Evolutionary conservation across 2,329 filamentous ascomycete species (phyloP), one percentile per base, ranked within the genome.

Genomic region (Camillea tinctor): DNA sequence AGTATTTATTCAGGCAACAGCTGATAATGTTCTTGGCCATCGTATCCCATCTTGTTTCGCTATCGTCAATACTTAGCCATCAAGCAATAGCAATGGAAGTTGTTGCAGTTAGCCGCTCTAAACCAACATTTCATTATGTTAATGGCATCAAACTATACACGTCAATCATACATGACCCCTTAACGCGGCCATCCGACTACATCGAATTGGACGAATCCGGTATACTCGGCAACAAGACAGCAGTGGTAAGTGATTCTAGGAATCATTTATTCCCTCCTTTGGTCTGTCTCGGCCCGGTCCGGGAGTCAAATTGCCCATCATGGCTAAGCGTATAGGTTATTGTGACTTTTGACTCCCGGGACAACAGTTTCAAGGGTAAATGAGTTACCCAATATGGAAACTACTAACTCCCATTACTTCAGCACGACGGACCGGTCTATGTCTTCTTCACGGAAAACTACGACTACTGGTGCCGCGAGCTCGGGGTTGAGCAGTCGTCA

Each of bases 391-490:
- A n/a, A n/a, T n/a, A n/a, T n/a, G n/a, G n/a, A 30, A 30, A 6
- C 6, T 13, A 30, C 26, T 30, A 6, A 13, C 6, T 30, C 26
- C 26, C 13, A 30, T 30, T n/a, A n/a, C 26, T 13, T 30, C 26
- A 30, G n/a, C 66, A 69, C 52, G 66, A 69, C 36, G 67, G 68
- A 2, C 66, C 65, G 1, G 65, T 70, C 15, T 69, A 68, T 36
- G 58, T 64, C 9, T 64, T 64, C 56, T 68, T 69, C 19, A 65
- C 63, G 13, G 67, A 70, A 57, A 61, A 69, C 49, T 70, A 70
- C 55, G 68, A 69, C 51, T 62, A 69, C 48, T 70, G 68, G 68
- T 64, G 62, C 24, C 20, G 58, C 8, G 50, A 69, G 51, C 60
- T 69, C 11, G 63, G 61, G 20, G 58, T 68, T 21, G 63, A 67